Base-by-base conservation (phyloP, 768 basidiomycete species). In the Mycena olivaceomarginata region DNA sequence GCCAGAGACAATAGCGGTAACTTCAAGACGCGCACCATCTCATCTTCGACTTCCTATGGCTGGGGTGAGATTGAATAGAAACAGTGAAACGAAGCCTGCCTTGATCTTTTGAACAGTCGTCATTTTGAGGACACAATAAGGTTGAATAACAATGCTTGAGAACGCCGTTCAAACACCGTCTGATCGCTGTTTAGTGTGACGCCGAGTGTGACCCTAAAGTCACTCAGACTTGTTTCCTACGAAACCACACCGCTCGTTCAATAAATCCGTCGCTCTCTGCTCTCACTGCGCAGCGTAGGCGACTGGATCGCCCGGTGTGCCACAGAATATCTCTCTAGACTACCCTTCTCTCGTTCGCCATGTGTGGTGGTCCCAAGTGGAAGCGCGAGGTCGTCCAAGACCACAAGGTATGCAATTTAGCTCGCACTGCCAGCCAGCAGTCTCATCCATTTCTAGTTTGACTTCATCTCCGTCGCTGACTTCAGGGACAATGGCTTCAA, bases 301-400 rank as follows among this genome's bases (percentile, higher is more conserved):
- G 88, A 90, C 92, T 89, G 90, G 90, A 90, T 91, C 89, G 91
- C 83, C 81, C 83, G 82, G 82, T 83, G 80, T 76, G 78, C 77
- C 77, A 74, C 75, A 81, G 70, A 77, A 72, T 79, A 75, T 78
- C 80, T 76, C 74, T 79, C 70, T 80, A 77, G 75, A 45, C 76
- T 78, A 75, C 77, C 77, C 48, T 73, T 80, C 80, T 79, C 79
- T 81, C 77, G 72, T 84, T 77, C 78, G 57, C 76, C 78, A 94
- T 92, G 92, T 95, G 94, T 83, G 92, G 93, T 80, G 96, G 93
- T 82, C 90, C 94, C 57, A 93, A 95, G 80, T 98, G 98, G 98
- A 99, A 99, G 90, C 92, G 97, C 83, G 98, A 99, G 90, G 92
- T 95, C 81, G 97, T 99, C 60, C 96, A 96, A 70, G 98, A 99